phyloP scores from a whole-genome alignment of 2,329 filamentous ascomycete species.

The Colletotrichum brevisporum region DNA sequence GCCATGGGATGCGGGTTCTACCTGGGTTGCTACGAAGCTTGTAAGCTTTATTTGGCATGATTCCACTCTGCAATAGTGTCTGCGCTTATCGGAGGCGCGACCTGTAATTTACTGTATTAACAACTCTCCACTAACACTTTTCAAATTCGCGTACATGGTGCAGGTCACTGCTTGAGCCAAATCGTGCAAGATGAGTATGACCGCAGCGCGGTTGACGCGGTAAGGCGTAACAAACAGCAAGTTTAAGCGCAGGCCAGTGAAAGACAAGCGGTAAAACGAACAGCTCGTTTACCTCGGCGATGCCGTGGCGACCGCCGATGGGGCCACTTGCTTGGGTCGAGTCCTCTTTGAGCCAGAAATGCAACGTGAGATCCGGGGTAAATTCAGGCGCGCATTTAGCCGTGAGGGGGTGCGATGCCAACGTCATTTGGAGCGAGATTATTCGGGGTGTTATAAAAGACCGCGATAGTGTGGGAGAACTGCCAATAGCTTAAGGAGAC shows the following conservation, averaged over 20 bases:
- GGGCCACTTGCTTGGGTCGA: background rate
- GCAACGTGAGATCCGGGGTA: constrained; percentile 26
- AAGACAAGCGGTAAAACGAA: constrained; percentile 1
- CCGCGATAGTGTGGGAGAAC: background rate
- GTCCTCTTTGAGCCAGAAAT: constrained; percentile 19
- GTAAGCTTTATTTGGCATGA: background rate
- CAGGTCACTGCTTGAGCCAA: too few relatives aligned
- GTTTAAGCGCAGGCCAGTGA: constrained; percentile 3
- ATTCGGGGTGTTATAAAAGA: constrained; percentile 8
- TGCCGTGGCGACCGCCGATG: constrained; percentile 19
- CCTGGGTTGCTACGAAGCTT: constrained; percentile 15
- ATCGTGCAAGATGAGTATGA: too few relatives aligned
- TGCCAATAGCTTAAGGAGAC: background rate
- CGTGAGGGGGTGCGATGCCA: constrained; percentile 32
- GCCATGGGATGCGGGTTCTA: background rate
- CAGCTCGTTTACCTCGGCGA: constrained; percentile 6
- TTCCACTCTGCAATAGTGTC: too few relatives aligned
- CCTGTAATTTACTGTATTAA: too few relatives aligned
- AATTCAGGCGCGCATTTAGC: constrained; percentile 33
- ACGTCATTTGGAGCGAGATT: constrained; percentile 10
- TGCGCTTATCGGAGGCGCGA: too few relatives aligned
- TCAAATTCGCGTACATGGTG: too few relatives aligned
- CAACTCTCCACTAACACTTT: too few relatives aligned
- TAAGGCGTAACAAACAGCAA: too few relatives aligned
- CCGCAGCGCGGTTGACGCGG: too few relatives aligned